Evolutionary conservation across 83 land plant genomes (phyloP).

Genomic region (Picea abies): DNA sequence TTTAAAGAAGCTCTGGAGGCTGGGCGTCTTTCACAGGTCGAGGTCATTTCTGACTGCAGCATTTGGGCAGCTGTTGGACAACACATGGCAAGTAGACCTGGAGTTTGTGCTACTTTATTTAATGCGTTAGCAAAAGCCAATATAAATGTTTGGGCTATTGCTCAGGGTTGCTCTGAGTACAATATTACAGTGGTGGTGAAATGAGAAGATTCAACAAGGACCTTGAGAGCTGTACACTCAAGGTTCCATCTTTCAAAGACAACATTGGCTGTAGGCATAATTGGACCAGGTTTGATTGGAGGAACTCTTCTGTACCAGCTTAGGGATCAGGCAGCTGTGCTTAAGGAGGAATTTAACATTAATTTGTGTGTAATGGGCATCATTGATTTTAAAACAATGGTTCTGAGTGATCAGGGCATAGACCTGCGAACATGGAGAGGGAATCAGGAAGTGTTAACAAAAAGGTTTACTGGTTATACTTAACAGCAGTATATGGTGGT

Average conservation of each 20-base stretch:
- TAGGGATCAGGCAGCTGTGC: conserved; percentile 80
- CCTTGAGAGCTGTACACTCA: conserved; percentile 92
- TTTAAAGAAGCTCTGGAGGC: conserved; percentile 86
- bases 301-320: conserved; percentile 90
- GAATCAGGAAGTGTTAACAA: too few species aligned
- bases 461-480: too few species aligned
- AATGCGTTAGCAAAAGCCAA: conserved; percentile 98
- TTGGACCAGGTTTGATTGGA: conserved; percentile 98
- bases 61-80: conserved; percentile 96
- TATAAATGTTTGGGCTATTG: conserved; percentile 92
- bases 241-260: conserved; percentile 94
- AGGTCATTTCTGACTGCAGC: conserved; percentile 77
- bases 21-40: conserved; percentile 94
- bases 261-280: conserved; percentile 89
- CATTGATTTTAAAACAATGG: too few species aligned
- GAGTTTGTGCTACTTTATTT: conserved; percentile 96
- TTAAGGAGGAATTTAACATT: too few species aligned
- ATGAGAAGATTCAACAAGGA: conserved; percentile 84
- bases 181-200: conserved; percentile 92
- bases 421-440: too few species aligned
- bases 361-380: too few species aligned
- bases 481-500: too few species aligned
- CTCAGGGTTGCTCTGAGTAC: conserved; percentile 99
- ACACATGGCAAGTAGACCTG: conserved; percentile 98
- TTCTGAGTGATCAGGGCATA: too few species aligned